phyloP scores from a whole-genome alignment of 2,329 filamentous ascomycete genomes.

The Dactylellina haptotyla region DNA sequence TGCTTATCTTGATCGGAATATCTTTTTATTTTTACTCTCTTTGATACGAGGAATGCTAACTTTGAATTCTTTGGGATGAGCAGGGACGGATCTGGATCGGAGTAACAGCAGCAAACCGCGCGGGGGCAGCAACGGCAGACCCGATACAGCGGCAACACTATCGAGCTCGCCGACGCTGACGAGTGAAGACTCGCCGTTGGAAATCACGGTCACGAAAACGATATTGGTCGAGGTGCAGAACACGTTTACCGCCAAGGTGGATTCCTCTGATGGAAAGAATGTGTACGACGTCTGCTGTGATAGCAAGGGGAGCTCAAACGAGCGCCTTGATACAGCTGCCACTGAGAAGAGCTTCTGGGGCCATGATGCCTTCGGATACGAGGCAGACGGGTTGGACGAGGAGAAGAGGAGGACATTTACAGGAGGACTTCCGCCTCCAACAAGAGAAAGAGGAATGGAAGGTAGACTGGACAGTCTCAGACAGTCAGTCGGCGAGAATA shows the following conservation, averaged over 20 bases:
- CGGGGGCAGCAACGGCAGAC: constrained; percentile 1
- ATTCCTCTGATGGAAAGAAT: constrained; percentile 26
- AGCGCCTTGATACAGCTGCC: neutral
- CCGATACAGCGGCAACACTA: constrained; percentile 14
- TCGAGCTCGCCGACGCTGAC: constrained; percentile 11
- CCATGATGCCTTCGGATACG: neutral
- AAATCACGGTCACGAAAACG: constrained; percentile 45
- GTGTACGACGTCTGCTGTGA: constrained; percentile 13
- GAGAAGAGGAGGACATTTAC: constrained; percentile 12
- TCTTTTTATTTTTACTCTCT: neutral
- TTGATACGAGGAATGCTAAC: neutral
- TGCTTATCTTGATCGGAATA: no score
- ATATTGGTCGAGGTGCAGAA: constrained; percentile 28
- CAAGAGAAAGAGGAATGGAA: neutral
- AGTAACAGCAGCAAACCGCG: neutral
- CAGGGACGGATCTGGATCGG: neutral
- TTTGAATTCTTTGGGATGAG: neutral
- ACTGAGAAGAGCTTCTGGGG: constrained; percentile 26
- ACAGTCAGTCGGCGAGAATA: no score
- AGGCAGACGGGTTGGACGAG: constrained; percentile 9
- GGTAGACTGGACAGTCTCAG: no score
- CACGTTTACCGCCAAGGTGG: constrained; percentile 4
- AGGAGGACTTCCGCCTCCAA: neutral
- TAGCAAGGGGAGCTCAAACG: neutral
- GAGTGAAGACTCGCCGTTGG: constrained; percentile 33